These are phyloP conservation scores for Yamadazyma ubonensis DNA, from an alignment of 805 yeast genomes.

Conservation along the genomic window DNA sequence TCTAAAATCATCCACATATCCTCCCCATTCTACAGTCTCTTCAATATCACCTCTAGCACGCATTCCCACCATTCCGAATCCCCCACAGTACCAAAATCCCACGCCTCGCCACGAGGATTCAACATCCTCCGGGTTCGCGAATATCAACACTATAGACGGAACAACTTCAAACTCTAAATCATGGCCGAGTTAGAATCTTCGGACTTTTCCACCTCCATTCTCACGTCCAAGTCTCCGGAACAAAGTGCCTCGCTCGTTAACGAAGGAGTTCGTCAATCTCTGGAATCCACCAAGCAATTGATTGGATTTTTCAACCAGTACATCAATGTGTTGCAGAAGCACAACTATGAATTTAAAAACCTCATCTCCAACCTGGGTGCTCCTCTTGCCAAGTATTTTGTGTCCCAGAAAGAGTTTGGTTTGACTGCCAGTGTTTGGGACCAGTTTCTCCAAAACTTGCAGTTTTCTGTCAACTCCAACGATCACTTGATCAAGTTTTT, in stretches of 20 bases:
- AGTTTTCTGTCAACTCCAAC: slow-evolving; percentile 50
- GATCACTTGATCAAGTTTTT: slow-evolving; percentile 47
- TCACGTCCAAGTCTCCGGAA: slow-evolving; percentile 42
- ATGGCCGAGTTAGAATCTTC: slow-evolving; percentile 10
- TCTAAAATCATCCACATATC: too few species aligned
- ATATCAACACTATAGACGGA: background rate
- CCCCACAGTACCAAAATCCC: too few species aligned
- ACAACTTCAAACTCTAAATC: background rate
- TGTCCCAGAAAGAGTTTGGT: slow-evolving; percentile 37
- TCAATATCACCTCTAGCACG: too few species aligned
- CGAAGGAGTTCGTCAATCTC: slow-evolving; percentile 30
- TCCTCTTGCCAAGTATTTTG: slow-evolving; percentile 3
- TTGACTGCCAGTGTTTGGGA: slow-evolving; percentile 25
- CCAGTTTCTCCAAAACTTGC: slow-evolving; percentile 27
- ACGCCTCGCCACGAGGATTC: too few species aligned
- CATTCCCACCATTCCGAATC: too few species aligned
- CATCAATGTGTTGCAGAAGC: slow-evolving; percentile 19
- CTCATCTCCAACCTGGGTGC: slow-evolving; percentile 40
- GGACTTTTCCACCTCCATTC: slow-evolving; percentile 30
- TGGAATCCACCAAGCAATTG: slow-evolving; percentile 29
- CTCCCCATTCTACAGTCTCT: too few species aligned
- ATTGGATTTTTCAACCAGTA: slow-evolving; percentile 33
- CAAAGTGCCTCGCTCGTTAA: slow-evolving; percentile 42
- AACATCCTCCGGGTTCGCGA: too few species aligned
- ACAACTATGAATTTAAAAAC: slow-evolving; percentile 58